Evolutionary conservation across 2,329 filamentous ascomycete genomes (phyloP).

Genomic region (Grosmannia serpens): DNA sequence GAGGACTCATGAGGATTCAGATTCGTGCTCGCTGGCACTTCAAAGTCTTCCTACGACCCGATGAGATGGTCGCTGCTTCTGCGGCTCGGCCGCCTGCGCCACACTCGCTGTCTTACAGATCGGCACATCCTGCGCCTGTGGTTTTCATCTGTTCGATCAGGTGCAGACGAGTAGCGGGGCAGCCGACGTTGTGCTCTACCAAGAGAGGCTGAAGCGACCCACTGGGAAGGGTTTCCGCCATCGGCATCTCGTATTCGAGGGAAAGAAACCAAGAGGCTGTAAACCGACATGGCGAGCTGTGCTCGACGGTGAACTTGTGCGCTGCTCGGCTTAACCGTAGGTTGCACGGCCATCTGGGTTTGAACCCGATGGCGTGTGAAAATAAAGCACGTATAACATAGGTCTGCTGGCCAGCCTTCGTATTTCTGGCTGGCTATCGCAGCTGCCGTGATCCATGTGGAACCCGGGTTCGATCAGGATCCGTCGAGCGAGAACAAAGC

Average conservation of each 20-base stretch:
- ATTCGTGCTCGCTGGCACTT: background rate
- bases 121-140: background rate
- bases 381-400: background rate
- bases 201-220: background rate
- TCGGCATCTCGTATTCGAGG: background rate
- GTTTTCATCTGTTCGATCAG: background rate
- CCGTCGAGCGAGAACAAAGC: background rate
- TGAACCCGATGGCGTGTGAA: background rate
- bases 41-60: no score
- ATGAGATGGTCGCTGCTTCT: background rate
- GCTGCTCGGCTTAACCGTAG: background rate
- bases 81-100: background rate
- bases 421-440: background rate
- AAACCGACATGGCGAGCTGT: background rate
- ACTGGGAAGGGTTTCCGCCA: background rate
- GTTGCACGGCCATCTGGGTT: background rate
- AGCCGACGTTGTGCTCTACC: background rate
- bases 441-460: background rate
- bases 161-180: background rate
- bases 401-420: background rate
- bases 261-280: background rate
- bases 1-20: background rate
- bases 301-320: background rate
- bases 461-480: background rate
- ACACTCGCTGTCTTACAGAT: background rate